Base-by-base conservation (phyloP, 768 basidiomycete species). In the Russula abietina region DNA sequence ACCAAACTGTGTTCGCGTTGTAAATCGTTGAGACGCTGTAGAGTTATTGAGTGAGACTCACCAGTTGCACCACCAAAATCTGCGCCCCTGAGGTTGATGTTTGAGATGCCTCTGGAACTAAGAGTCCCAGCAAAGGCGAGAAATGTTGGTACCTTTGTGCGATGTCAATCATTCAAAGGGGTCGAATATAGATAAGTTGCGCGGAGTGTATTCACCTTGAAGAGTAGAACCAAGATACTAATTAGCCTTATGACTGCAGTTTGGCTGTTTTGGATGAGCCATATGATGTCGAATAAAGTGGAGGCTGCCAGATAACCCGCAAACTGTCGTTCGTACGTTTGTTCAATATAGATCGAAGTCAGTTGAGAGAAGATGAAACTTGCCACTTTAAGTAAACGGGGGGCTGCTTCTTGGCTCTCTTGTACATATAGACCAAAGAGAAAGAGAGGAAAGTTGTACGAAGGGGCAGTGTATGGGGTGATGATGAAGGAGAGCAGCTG, bases 391-490 rank as follows among this genome's bases (percentile, higher is more conserved):
- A 89, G 71, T 5, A 88, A 85, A 65, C 86, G 83, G 7, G 54
- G 48, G 6, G 78, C 67, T 0, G 83, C 83, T 54, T 91, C 89
- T 10, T 76, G 74, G 60, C 79, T 83, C 69, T 93, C 91, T 69
- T 88, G 85, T 0, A 80, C 85, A 71, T 90, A 86, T 1, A 77
- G 74, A 0, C 91, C 91, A 65, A 91, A 92, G 28, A 93, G 78
- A 66, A 91, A 87, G 57, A 93, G 78, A n/a, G 91, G 85, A 24
- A 93, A 77, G 70, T 93, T 93, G 73, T 93, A 93, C 1, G 78
- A 70, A 2, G 90, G 88, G 0, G 83, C 74, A 0, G 76, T 66
- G 70, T 84, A 88, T 5, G 85, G 77, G 61, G 75, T 75, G 50
- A 82, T 75, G 51, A 79, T 54, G 65, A 89, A 86, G 16, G 89